Evolutionary conservation across 75 land plant genomes (phyloP).

Genomic region (Cupressus sempervirens): DNA sequence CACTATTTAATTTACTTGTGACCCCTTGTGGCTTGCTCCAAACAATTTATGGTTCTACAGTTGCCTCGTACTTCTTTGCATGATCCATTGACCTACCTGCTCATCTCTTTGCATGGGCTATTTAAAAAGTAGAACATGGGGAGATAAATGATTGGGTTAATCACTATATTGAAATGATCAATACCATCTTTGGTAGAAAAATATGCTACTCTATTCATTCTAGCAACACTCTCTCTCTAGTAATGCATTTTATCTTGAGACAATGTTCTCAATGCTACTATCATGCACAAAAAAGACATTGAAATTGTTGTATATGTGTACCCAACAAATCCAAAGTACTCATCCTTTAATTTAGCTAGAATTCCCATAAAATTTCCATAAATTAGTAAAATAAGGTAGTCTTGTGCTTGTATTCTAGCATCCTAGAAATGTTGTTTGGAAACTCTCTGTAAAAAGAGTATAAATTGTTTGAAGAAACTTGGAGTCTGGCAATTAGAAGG

Average conservation of each 20-base stretch:
- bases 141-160: slow-evolving; percentile 87
- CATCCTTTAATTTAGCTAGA: slow-evolving; percentile 75
- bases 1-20: too few species aligned
- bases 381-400: slow-evolving; percentile 79
- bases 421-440: slow-evolving; percentile 85
- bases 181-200: slow-evolving; percentile 83
- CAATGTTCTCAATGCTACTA: slow-evolving; percentile 86
- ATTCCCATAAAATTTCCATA: slow-evolving; percentile 90
- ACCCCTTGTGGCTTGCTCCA: too few species aligned
- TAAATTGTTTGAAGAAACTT: slow-evolving; percentile 57
- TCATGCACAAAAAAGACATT: slow-evolving; percentile 83
- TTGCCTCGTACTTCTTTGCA: too few species aligned
- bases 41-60: too few species aligned
- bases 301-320: slow-evolving; percentile 92
- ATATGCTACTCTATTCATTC: slow-evolving; percentile 86
- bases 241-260: slow-evolving; percentile 78
- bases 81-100: too few species aligned
- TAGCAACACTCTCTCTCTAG: slow-evolving; percentile 89
- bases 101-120: too few species aligned
- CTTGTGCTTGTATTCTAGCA: slow-evolving; percentile 70
- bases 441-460: slow-evolving; percentile 64
- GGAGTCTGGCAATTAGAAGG: slow-evolving; percentile 73
- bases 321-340: slow-evolving; percentile 73
- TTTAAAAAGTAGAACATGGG: slow-evolving; percentile 95
- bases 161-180: slow-evolving; percentile 73